Evolutionary conservation across 2,329 filamentous ascomycete genomes (phyloP).

Genomic region (Fusarium nisikadoi): DNA sequence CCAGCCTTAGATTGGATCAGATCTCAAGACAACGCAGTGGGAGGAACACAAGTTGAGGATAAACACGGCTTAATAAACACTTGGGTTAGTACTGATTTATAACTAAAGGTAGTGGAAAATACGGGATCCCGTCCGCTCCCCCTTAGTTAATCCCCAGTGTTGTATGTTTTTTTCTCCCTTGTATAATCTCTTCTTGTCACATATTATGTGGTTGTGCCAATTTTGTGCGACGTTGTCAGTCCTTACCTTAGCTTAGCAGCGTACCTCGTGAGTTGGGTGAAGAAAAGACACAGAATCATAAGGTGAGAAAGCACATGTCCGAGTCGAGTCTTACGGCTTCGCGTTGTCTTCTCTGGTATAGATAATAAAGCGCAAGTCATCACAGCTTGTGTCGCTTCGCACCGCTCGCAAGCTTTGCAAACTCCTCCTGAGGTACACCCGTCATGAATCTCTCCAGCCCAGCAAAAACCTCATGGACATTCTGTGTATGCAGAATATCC

Average conservation of each 20-base stretch:
- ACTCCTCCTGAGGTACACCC: conserved; percentile 89
- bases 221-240: background rate
- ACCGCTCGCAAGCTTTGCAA: conserved; percentile 82
- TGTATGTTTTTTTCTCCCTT: background rate
- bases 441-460: conserved; percentile 83
- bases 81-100: no score
- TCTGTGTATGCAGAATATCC: conserved; percentile 79
- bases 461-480: conserved; percentile 84
- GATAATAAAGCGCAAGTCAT: background rate
- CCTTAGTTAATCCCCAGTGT: conserved; percentile 6
- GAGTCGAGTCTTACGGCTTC: background rate
- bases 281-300: background rate
- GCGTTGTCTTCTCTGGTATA: background rate
- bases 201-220: background rate
- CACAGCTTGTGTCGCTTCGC: conserved; percentile 95
- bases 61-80: no score
- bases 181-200: background rate
- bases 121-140: background rate
- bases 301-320: background rate
- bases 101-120: no score
- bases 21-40: no score
- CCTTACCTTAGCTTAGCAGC: background rate
- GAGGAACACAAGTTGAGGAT: no score
- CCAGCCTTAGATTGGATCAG: no score
- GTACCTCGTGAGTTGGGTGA: background rate